Conservation (phyloP, 352 stramenopile genomes). For the Phytophthora palmivora region DNA sequence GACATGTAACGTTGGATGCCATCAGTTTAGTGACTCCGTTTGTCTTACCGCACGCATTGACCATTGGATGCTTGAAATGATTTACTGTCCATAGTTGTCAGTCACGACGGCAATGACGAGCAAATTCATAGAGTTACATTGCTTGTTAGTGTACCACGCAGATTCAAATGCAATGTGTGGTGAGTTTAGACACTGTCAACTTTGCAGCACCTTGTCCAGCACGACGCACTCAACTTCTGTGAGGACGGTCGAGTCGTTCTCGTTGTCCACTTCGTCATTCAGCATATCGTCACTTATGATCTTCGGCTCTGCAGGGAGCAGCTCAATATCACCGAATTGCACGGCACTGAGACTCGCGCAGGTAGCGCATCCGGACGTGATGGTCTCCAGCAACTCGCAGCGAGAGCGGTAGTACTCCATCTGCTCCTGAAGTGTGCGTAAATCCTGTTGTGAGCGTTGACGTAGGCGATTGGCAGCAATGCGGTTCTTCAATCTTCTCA, state of each 20-base stretch:
- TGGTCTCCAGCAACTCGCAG: slow-evolving; percentile 44
- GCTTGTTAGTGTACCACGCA: slow-evolving; percentile 1
- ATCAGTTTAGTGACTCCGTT: slow-evolving; percentile 13
- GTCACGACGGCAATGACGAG: not conserved
- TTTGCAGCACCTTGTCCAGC: slow-evolving; percentile 33
- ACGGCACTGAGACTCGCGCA: slow-evolving; percentile 28
- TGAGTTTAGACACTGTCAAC: slow-evolving; percentile 5
- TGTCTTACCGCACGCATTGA: too few species aligned
- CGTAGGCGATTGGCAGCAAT: slow-evolving; percentile 51
- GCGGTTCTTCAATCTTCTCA: slow-evolving; percentile 67
- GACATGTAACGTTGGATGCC: too few species aligned
- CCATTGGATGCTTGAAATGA: too few species aligned
- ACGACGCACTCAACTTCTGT: slow-evolving; percentile 38
- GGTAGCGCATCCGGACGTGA: slow-evolving; percentile 32
- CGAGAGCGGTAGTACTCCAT: slow-evolving; percentile 42
- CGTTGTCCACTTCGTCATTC: slow-evolving; percentile 10
- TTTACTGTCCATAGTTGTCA: too few species aligned
- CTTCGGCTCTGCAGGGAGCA: slow-evolving; percentile 6
- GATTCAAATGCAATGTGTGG: slow-evolving; percentile 6
- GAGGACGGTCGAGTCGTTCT: slow-evolving; percentile 19
- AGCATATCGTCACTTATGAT: slow-evolving; percentile 6
- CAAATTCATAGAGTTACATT: slow-evolving; percentile 21
- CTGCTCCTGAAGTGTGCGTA: slow-evolving; percentile 49
- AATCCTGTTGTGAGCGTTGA: slow-evolving; percentile 55
- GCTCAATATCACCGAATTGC: slow-evolving; percentile 25